phyloP scores from a whole-genome alignment of 345 rosid species.

The Euclidium syriacum region DNA sequence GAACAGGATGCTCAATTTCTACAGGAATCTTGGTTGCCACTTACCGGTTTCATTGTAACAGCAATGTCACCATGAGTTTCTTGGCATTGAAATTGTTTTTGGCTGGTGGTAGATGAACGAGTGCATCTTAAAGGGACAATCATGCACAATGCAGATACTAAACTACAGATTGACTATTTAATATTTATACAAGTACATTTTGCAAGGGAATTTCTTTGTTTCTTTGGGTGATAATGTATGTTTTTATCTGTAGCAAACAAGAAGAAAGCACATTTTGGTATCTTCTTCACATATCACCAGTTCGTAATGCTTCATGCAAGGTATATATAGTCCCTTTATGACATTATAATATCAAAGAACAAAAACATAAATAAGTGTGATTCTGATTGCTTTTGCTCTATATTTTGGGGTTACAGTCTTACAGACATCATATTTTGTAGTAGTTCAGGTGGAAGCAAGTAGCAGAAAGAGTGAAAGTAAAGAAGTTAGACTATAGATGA shows the following conservation, averaged over 20 bases:
- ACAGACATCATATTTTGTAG: conserved; percentile 80
- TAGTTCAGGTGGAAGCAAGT: conserved; percentile 67
- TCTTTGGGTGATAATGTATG: conserved; percentile 11
- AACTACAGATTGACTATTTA: conserved; percentile 73
- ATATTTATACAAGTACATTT: too few relatives aligned
- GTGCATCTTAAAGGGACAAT: conserved; percentile 53
- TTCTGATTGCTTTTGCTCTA: too few relatives aligned
- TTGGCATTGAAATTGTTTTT: neutral
- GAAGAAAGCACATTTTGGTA: conserved; percentile 80
- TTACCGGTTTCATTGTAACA: too few relatives aligned
- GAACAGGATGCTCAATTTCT: too few relatives aligned
- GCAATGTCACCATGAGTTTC: neutral
- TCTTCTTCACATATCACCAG: conserved; percentile 85
- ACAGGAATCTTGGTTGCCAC: too few relatives aligned
- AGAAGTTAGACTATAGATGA: conserved; percentile 60
- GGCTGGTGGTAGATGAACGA: conserved; percentile 64
- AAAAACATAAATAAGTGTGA: too few relatives aligned
- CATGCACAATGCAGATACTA: conserved; percentile 91
- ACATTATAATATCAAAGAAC: too few relatives aligned
- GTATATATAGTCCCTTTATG: conserved; percentile 33
- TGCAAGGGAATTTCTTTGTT: conserved; percentile 15
- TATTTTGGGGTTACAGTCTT: neutral
- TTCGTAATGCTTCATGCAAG: conserved; percentile 96
- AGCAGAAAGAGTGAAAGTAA: conserved; percentile 33
- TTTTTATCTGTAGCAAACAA: conserved; percentile 49